Base-by-base conservation (phyloP, 345 rosid species). In the Eucalyptus cloeziana region DNA sequence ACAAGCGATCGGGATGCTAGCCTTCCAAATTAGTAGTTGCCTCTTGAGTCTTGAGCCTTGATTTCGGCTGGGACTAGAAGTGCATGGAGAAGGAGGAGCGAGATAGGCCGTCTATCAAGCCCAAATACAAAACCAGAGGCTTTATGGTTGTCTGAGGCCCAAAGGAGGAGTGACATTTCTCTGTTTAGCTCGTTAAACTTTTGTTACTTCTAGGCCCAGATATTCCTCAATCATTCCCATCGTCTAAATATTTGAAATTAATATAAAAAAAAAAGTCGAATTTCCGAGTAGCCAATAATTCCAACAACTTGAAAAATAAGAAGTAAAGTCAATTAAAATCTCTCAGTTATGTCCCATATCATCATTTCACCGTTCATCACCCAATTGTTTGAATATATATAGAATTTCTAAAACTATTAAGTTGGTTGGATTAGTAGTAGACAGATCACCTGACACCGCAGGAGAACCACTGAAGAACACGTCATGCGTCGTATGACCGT, bases 361-460 rank as follows among this genome's bases (percentile, higher is more conserved):
- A 16, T 19, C 13, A 33, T 71, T 71, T 71, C 19, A 3, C 25
- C 24, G 7, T 17, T 71, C 81, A 33, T 71, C 25, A 3, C 44
- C 81, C 5, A 5, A 3, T 71, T 10, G 0, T 17, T 33, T 17
- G 13, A 69, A 69, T 19, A 9, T 37, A 69, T 17, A 2, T 7
- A 17, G 13, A 16, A 33, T 16, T 31, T 15, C 1, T 22, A 21
- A 17, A 69, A 69, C 24, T 1, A 33, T 24, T 3, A 21, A 37
- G 7, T 10, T 37, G 81, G 81, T 37, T 71, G 45, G 27, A 17
- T 33, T 19, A 37, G 27, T 10, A 14, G 4, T 37, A 71, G 2
- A 64, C 0, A 14, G 4, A 60, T 60, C 4, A 11, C 33, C 1
- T 1, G 4, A 52, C 58, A 3, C 1, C 0, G 2, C 24, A 0